Base-by-base conservation (phyloP, 176 grass and related monocot species). In the Triticum urartu region DNA sequence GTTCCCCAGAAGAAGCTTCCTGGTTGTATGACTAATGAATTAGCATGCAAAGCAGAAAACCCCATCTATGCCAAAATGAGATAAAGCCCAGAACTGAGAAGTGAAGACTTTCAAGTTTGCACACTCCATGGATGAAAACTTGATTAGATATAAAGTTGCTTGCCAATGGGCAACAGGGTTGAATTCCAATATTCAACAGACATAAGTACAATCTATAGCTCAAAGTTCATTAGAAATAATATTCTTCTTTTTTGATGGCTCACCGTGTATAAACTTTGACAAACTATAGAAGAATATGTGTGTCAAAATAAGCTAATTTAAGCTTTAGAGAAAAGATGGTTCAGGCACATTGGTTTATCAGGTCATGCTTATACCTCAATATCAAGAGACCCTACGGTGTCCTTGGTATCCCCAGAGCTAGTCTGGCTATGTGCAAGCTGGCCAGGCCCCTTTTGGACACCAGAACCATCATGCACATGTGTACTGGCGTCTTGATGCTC, bases 1-100 rank as follows among this genome's bases (percentile, higher is more conserved):
- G 87, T 75, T 81, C 59, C 65, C 92, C 84, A 75, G 96, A 86
- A 75, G 75, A 83, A 61, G 40, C 79, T 85, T 72, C 89, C 96
- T 95, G 70, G 40, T 86, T 72, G 75, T 68, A 86, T 36, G 33
- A 63, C 35, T 60, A 81, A 84, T 3, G 6, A 66, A 85, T 81
- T 7, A 88, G 36, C 21, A 80, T 30, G 20, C 12, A 84, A 45
- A 50, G 20, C 7, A 64, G 7, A 1, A 75, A 22, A 76, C 34
- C 34, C 12, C 47, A 1, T 79, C 32, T 33, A 15, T 35, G 59
- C 56, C 64, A 65, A 76, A 56, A 38, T 13, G 21, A 78, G 30
- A 54, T 39, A 24, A 14, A 54, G 4, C 72, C 21, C 21, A 38
- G 40, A 13, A 69, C 45, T 25, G 39, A 13, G 0, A 73, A 15